Conservation (phyloP, 371 early-diverging fungal genomes). For the Aphelidium insulamus region DNA sequence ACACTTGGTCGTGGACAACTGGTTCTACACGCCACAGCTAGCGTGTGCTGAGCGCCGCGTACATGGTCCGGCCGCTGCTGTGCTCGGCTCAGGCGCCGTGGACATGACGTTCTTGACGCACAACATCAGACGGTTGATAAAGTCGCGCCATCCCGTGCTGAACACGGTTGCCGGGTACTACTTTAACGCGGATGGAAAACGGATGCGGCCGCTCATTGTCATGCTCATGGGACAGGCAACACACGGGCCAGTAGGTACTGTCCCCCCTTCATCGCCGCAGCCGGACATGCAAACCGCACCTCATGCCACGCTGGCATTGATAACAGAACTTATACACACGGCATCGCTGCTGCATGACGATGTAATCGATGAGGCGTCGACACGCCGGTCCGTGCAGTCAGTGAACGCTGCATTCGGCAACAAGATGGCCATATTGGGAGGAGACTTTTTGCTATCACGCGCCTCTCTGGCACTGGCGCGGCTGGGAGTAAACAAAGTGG, state of each 20-base stretch:
- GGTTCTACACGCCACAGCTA: no score
- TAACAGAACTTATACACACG: slow-evolving; percentile 92
- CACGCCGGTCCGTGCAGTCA: slow-evolving; percentile 42
- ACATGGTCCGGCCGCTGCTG: no score
- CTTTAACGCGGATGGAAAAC: slow-evolving; percentile 70
- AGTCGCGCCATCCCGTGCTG: slow-evolving; percentile 62
- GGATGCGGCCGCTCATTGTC: slow-evolving; percentile 74
- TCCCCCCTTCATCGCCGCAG: slow-evolving; percentile 6
- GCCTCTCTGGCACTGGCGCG: slow-evolving; percentile 75
- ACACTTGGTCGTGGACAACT: no score
- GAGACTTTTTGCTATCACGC: slow-evolving; percentile 79
- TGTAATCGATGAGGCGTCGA: slow-evolving; percentile 52
- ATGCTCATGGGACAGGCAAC: slow-evolving; percentile 73
- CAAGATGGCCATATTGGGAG: slow-evolving; percentile 87
- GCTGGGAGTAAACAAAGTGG: slow-evolving; percentile 67
- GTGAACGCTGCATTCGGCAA: slow-evolving; percentile 78
- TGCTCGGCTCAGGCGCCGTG: no score
- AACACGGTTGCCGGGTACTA: slow-evolving; percentile 73
- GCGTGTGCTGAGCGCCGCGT: no score
- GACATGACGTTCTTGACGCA: slow-evolving; percentile 60
- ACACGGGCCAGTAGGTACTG: slow-evolving; percentile 13
- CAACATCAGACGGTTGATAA: slow-evolving; percentile 64
- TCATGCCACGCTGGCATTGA: slow-evolving; percentile 55
- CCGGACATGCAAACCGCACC: slow-evolving; percentile 19
- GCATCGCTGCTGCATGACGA: slow-evolving; percentile 88